These are phyloP conservation scores for Melastoma candidum DNA, from an alignment of 441 rosid genomes.

Conservation along the genomic window DNA sequence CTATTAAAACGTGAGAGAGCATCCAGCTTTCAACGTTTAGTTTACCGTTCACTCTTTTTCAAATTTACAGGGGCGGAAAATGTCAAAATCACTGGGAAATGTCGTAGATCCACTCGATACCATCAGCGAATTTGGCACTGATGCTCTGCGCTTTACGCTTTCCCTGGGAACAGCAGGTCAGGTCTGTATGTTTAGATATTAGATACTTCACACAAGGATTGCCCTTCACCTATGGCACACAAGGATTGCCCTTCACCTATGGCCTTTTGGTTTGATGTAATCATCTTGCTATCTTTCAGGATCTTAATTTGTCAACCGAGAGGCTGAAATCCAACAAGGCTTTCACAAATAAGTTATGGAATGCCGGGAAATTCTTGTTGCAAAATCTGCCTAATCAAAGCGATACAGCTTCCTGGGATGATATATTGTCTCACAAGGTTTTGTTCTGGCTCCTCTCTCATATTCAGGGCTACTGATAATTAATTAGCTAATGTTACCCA, in stretches of 20 bases:
- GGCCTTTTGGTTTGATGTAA: slow-evolving; percentile 15
- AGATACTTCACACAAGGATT: no score
- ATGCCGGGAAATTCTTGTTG: slow-evolving; percentile 91
- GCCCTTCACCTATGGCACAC: slow-evolving; percentile 1
- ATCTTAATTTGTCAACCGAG: slow-evolving; percentile 85
- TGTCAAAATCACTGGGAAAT: slow-evolving; percentile 91
- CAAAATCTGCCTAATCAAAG: slow-evolving; percentile 70
- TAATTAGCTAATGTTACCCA: no score
- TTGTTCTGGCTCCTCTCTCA: slow-evolving; percentile 5
- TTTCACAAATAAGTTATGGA: slow-evolving; percentile 94
- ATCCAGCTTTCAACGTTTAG: no score
- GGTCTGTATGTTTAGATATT: slow-evolving; percentile 36
- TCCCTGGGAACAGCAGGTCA: slow-evolving; percentile 98
- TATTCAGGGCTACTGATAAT: background rate
- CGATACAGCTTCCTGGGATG: slow-evolving; percentile 69
- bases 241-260: background rate
- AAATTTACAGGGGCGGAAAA: slow-evolving; percentile 75
- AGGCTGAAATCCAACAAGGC: slow-evolving; percentile 92
- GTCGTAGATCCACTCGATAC: slow-evolving; percentile 93
- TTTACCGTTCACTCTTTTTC: background rate
- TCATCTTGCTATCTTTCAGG: slow-evolving; percentile 39
- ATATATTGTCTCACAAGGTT: slow-evolving; percentile 51
- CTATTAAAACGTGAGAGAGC: no score
- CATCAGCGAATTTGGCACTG: slow-evolving; percentile 88
- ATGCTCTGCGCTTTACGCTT: slow-evolving; percentile 86